A percentile compares a stretch with the other conserved stretches of the same genome.
These are phyloP conservation scores for Lepiota venenata DNA, from an alignment of 768 basidiomycete species.

Conservation along the genomic window DNA sequence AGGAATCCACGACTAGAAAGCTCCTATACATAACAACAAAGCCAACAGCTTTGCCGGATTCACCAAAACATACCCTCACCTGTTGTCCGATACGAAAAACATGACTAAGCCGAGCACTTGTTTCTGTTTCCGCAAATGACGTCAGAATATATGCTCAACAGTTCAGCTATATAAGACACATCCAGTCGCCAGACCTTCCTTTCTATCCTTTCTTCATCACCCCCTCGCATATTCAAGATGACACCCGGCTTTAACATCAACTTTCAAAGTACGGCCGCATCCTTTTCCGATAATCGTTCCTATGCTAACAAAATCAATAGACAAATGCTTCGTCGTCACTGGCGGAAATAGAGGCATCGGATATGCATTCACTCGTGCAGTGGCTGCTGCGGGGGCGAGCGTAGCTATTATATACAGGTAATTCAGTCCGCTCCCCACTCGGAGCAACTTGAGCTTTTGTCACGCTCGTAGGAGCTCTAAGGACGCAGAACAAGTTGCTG, in stretches of 20 bases:
- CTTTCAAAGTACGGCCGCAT: not conserved
- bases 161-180: no score
- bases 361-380: slow-evolving; percentile 45
- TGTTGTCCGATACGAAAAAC: no score
- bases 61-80: no score
- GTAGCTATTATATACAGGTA: slow-evolving; percentile 64
- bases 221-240: not conserved
- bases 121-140: no score
- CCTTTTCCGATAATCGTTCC: no score
- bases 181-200: no score
- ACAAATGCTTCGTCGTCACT: slow-evolving; percentile 52
- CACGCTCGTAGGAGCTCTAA: slow-evolving; percentile 36
- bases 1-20: no score
- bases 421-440: not conserved
- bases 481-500: slow-evolving; percentile 46
- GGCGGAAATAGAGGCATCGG: slow-evolving; percentile 66
- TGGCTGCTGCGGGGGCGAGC: slow-evolving; percentile 51
- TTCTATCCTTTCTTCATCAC: no score
- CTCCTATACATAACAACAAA: no score
- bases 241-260: not conserved
- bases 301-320: slow-evolving; percentile 16
- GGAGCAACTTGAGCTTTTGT: not conserved
- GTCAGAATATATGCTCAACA: no score
- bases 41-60: no score
- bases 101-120: no score